phyloP scores from a whole-genome alignment of 2,329 filamentous ascomycete genomes.

The Alternaria panax region DNA sequence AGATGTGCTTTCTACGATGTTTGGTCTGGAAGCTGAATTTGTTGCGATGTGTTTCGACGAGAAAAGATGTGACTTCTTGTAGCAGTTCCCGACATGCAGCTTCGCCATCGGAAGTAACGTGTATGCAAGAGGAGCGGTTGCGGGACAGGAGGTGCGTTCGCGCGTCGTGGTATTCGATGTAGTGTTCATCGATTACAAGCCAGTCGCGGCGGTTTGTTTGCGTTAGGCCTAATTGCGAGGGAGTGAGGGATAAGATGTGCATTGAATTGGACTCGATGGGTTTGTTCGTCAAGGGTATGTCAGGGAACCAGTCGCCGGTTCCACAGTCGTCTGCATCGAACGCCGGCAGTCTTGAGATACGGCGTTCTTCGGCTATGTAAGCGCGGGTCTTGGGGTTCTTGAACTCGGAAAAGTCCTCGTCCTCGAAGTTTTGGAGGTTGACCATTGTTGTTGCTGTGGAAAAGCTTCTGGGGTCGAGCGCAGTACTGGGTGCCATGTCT shows the following conservation, averaged over 20 bases:
- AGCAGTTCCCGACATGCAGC: slow-evolving; percentile 58
- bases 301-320: slow-evolving; percentile 37
- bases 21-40: slow-evolving; percentile 48
- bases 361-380: slow-evolving; percentile 29
- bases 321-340: slow-evolving; percentile 45
- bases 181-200: slow-evolving; percentile 58
- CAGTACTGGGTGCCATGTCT: not conserved
- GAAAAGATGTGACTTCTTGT: slow-evolving; percentile 55
- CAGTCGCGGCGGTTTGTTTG: slow-evolving; percentile 57
- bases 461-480: not conserved
- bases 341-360: slow-evolving; percentile 34
- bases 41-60: slow-evolving; percentile 54
- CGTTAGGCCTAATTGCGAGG: slow-evolving; percentile 51
- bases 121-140: slow-evolving; percentile 53
- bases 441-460: slow-evolving; percentile 6
- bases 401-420: slow-evolving; percentile 4
- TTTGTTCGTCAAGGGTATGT: slow-evolving; percentile 23
- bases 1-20: slow-evolving; percentile 26
- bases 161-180: slow-evolving; percentile 54
- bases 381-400: slow-evolving; percentile 16
- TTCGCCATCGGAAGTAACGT: slow-evolving; percentile 54
- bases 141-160: slow-evolving; percentile 52
- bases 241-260: not conserved
- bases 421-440: slow-evolving; percentile 17
- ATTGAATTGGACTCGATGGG: slow-evolving; percentile 8